phyloP scores from a whole-genome alignment of 805 yeast genomes.

The Wickerhamiella vanderwaltii region DNA sequence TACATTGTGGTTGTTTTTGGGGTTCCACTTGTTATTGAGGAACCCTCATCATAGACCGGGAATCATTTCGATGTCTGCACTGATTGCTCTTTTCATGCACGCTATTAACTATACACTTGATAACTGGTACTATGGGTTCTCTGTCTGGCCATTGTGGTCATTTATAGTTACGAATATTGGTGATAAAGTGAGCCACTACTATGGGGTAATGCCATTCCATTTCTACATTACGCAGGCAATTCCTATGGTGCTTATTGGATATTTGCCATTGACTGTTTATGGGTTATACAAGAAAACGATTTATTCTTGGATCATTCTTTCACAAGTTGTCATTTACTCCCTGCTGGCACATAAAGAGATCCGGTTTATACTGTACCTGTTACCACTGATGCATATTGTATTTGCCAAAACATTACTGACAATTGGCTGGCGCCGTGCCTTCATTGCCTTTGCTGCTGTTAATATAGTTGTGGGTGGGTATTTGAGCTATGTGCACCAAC shows the following conservation, averaged over 20 bases:
- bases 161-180: conserved; percentile 11
- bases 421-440: conserved; percentile 11
- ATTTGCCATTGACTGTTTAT: conserved; percentile 36
- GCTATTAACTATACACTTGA: conserved; percentile 37
- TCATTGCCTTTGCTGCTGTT: conserved; percentile 22
- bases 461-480: conserved; percentile 38
- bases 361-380: conserved; percentile 73
- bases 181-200: conserved; percentile 25
- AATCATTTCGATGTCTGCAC: conserved; percentile 25
- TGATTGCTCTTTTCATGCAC: conserved; percentile 14
- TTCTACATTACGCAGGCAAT: conserved; percentile 75
- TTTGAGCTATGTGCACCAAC: conserved; percentile 62
- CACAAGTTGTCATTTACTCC: conserved; percentile 49
- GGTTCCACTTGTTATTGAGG: conserved; percentile 25
- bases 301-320: conserved; percentile 20
- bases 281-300: conserved; percentile 6
- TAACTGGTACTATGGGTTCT: conserved; percentile 42
- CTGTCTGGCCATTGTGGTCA: conserved; percentile 14
- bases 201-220: conserved; percentile 76
- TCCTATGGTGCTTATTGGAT: conserved; percentile 60
- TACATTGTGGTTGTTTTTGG: conserved; percentile 61
- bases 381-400: conserved; percentile 54
- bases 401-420: conserved; percentile 33
- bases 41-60: conserved; percentile 14
- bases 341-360: conserved; percentile 75